Evolutionary conservation across 768 basidiomycete species (phyloP).

Genomic region (Suillus placidus): DNA sequence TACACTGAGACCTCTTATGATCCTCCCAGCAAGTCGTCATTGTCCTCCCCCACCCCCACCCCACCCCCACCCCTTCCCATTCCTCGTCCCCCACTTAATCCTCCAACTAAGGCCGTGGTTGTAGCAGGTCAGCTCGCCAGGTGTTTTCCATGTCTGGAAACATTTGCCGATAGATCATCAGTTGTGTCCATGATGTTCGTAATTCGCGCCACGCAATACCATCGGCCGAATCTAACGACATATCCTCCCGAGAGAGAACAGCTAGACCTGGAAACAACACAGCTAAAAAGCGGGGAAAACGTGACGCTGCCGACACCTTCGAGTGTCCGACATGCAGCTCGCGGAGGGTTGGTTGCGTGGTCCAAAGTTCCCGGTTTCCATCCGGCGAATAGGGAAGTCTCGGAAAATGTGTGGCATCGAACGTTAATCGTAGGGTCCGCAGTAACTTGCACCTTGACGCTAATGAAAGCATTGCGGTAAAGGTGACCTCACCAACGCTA

Average conservation of each 20-base stretch:
- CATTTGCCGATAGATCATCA: neutral
- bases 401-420: neutral
- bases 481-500: neutral
- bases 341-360: neutral
- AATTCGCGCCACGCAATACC: neutral
- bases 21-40: neutral
- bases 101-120: neutral
- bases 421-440: neutral
- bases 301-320: neutral
- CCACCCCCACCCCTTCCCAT: neutral
- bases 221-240: too few species aligned
- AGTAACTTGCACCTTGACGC: neutral
- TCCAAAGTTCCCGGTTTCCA: neutral
- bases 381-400: neutral
- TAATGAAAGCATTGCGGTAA: neutral
- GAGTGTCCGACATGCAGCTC: neutral
- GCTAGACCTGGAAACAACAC: neutral
- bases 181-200: too few species aligned
- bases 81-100: neutral
- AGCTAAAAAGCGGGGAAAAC: neutral
- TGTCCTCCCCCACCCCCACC: neutral
- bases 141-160: too few species aligned
- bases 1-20: neutral
- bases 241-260: neutral
- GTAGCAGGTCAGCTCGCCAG: neutral